Evolutionary conservation across 2,329 filamentous ascomycete species (phyloP), one percentile per base, ranked within the genome.

Genomic region (Chrysoporthe austroafricana): DNA sequence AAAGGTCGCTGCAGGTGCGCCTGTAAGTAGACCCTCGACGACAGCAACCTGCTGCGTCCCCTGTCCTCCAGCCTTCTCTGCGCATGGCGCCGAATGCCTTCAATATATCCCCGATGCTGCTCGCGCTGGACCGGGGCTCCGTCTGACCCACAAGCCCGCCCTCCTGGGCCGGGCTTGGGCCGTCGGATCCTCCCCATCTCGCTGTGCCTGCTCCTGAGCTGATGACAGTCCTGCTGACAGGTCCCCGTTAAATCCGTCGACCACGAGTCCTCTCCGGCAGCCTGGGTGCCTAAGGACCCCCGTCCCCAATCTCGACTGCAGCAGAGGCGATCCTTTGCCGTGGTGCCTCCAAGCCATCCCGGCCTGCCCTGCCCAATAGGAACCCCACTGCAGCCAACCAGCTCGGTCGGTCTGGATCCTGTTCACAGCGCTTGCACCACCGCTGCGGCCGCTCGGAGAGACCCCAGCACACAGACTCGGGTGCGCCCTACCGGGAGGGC

Each of bases 321-420:
- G 42, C 59, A 61, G 43, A 61, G 42, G 43, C 59, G 43, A 61
- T 61, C 59, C 59, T 61, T 48, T 61, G 43, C 59, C 59, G 59
- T 32, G 21, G 21, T 44, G 11, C 57, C 43, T 48, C 16, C 42
- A 46, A 21, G 26, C 32, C 42, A 32, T 16, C 42, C 57, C 59
- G 36, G 21, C 59, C 43, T n/a, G 9, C 11, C 59, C 43, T 61
- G 59, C 42, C 59, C 59, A 61, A 61, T 61, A 61, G 59, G 59
- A 61, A 48, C 43, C 16, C 14, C 59, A 9, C 42, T 61, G 59
- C 59, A 44, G 6, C 57, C 57, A 60, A 60, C 57, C 21, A 18
- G 6, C 54, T 39, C 34, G 34, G 34, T n/a, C 32, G 9, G 8
- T 7, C 52, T 36, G 34, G 34, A 18, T 14, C 54, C 54, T 57